Conservation (phyloP, 768 basidiomycete species). For the Hericium erinaceus region DNA sequence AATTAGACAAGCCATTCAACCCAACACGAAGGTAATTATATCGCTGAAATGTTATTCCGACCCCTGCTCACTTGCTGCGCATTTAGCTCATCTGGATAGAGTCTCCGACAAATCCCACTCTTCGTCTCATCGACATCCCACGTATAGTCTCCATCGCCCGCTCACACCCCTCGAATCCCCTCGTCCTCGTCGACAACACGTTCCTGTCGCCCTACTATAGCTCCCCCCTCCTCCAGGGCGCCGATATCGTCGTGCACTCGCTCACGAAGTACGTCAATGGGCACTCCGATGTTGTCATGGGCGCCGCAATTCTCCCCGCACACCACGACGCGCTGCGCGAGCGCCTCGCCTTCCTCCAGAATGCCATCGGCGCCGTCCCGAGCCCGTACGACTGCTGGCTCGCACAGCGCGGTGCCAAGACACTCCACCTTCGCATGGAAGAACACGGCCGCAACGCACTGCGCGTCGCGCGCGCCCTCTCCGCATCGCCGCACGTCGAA, state of each 20-base stretch:
- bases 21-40: conserved; percentile 66
- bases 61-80: neutral
- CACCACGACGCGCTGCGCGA: conserved; percentile 38
- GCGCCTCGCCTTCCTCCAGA: conserved; percentile 80
- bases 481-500: conserved; percentile 49
- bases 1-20: conserved; percentile 53
- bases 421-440: conserved; percentile 80
- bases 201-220: conserved; percentile 90
- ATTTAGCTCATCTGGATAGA: conserved; percentile 88
- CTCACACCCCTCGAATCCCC: conserved; percentile 52
- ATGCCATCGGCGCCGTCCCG: conserved; percentile 78
- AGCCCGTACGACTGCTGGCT: conserved; percentile 87
- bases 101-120: conserved; percentile 89
- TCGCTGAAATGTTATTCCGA: neutral
- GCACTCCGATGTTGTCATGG: conserved; percentile 91
- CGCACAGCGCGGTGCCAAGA: conserved; percentile 85
- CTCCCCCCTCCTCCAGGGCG: conserved; percentile 76
- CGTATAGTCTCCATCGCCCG: conserved; percentile 59
- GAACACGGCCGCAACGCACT: conserved; percentile 82
- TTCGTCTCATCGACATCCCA: conserved; percentile 75
- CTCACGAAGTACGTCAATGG: conserved; percentile 92
- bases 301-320: conserved; percentile 63
- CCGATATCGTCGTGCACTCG: conserved; percentile 78
- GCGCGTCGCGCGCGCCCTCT: conserved; percentile 55
- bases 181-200: conserved; percentile 90